Evolutionary conservation across 2,329 filamentous ascomycete species (phyloP).

Genomic region (Cladosporium oxysporum): DNA sequence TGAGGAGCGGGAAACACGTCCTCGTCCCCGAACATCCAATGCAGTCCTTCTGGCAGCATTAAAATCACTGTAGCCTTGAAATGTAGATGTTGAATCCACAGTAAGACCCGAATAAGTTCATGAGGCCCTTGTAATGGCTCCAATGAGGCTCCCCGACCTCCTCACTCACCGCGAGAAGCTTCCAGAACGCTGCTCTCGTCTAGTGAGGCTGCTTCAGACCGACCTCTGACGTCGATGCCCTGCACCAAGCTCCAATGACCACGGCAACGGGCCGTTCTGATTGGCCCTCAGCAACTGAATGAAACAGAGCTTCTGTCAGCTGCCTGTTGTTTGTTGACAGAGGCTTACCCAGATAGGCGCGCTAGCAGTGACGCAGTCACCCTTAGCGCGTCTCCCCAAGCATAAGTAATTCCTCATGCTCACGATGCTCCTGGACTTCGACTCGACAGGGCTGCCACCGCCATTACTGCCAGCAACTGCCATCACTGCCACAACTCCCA

Average conservation of each 20-base stretch:
- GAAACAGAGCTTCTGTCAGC: background rate
- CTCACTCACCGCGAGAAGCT: background rate
- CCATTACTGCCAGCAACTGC: background rate
- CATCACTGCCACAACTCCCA: background rate
- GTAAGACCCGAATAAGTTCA: background rate
- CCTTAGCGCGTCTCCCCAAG: background rate
- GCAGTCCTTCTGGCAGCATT: background rate
- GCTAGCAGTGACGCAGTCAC: background rate
- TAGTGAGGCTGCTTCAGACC: background rate
- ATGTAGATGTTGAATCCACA: background rate
- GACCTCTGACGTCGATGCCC: background rate
- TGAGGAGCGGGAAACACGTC: background rate
- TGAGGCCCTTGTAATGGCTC: background rate
- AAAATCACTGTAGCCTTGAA: background rate
- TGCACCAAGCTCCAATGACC: background rate
- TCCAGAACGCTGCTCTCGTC: background rate
- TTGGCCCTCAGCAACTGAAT: background rate
- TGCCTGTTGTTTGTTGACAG: background rate
- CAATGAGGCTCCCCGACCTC: background rate
- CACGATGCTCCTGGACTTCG: background rate
- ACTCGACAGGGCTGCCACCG: background rate
- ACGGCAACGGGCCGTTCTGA: background rate
- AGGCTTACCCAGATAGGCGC: background rate
- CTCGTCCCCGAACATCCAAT: background rate
- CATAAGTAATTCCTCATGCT: background rate